Conservation (phyloP, 139 green algal genomes). For the Haematococcus lacustris region DNA sequence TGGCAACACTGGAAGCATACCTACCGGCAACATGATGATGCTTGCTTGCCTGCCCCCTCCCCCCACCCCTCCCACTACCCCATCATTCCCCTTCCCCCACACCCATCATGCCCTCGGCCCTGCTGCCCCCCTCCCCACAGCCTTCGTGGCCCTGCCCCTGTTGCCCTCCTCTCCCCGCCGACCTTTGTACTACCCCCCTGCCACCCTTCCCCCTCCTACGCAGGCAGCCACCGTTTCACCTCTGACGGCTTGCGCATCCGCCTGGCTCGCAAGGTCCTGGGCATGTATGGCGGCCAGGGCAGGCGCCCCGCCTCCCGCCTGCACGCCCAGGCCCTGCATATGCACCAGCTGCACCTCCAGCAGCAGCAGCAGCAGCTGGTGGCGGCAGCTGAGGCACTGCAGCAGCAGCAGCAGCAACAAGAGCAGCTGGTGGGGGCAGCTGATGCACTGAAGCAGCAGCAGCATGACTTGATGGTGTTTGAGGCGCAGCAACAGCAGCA, state of each 20-base stretch:
- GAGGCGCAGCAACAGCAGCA: too few species aligned
- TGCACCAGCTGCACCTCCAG: background rate
- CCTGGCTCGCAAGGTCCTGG: slow-evolving; percentile 39
- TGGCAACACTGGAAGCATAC: too few species aligned
- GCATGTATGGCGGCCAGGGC: background rate
- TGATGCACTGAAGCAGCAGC: background rate
- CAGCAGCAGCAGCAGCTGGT: background rate
- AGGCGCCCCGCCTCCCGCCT: background rate
- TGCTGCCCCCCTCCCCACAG: too few species aligned
- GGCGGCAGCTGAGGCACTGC: background rate
- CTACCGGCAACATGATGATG: too few species aligned
- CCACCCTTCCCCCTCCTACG: too few species aligned
- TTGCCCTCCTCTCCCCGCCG: too few species aligned
- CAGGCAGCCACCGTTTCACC: slow-evolving; percentile 30
- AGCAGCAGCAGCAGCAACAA: background rate
- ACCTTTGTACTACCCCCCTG: too few species aligned
- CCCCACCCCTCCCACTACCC: too few species aligned
- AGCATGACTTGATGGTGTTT: background rate
- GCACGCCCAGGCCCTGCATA: background rate
- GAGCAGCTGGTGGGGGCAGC: background rate
- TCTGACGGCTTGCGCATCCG: slow-evolving; percentile 39
- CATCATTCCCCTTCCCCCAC: too few species aligned
- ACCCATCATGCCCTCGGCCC: too few species aligned
- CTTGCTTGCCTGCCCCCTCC: too few species aligned
- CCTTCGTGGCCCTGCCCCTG: too few species aligned